Base-by-base conservation (phyloP, 2,329 filamentous ascomycete genomes). In the Sclerotinia spermophila region DNA sequence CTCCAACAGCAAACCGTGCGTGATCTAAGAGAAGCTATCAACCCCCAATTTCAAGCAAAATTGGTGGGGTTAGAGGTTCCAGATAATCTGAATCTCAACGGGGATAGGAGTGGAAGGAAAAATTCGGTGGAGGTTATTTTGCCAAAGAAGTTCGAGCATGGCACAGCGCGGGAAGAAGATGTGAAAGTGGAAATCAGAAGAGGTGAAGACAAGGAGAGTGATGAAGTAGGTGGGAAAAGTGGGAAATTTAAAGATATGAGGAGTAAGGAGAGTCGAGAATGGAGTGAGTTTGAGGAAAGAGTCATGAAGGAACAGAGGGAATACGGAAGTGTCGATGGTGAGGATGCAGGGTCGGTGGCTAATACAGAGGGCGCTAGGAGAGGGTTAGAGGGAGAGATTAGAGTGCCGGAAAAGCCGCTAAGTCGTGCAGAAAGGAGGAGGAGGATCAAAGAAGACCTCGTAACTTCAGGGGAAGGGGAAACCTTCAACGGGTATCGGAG, bases 1-100 rank as follows among this genome's bases (percentile, higher is more conserved):
- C 86, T 97, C 68, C 94, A 97, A 78, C 94, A 97, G 81, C 89
- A 93, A 76, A 96, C 93, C 0, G 87, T 97, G 6, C 87, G 86
- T 73, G 90, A 90, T 76, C 86, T 97, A 44, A 92, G 95, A 76
- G 83, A 85, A 70, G 92, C 92, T 27, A 90, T 97, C 76, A 77
- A 77, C 70, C 78, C 78, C 7, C 74, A 77, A 67, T 70, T 76
- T 21, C 21, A 71, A 33, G 42, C 73, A 15, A 74, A 75, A 48
- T 75, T 76, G 45, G 44, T 51, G 30, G 61, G 61, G 30, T 48
- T 65, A 4, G 61, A 65, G 7, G 70, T 60, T 21, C n/a, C 62
- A 33, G 38, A 69, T 35, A 59, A 68, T 38, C 51, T 53, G 24
- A 53, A 53, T 30, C 38, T 51, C 24, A 65, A 65, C 27, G 24